Evolutionary conservation across 2,329 filamentous ascomycete species (phyloP), one percentile per base, ranked within the genome.

Genomic region (Cladosporium sp.): DNA sequence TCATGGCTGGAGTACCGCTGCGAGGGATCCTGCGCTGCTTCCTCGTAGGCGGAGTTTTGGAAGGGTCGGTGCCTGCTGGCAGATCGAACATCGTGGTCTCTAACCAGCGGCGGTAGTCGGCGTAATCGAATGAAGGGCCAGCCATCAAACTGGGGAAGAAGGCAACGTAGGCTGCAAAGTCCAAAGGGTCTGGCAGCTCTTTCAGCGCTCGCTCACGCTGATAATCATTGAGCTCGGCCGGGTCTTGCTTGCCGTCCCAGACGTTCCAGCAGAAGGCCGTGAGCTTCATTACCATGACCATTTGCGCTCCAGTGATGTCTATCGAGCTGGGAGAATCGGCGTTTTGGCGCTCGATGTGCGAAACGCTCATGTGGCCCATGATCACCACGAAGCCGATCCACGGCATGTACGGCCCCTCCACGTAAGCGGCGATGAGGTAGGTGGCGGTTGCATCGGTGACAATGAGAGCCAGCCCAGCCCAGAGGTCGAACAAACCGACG

Each of bases 241-340:
- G 87, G 3, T 92, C 88, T 23, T 96, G 84, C 66, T 89, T 88
- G 23, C 95, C 96, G 77, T 99, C 95, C 73, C 95, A 93, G 10
- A 98, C 89, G 76, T 98, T 98, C 95, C 95, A 99, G 81, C 92
- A 96, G 76, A 99, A 99, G 5, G 94, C 91, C 25, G 89, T 92
- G 39, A 99, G 87, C 76, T 99, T 99, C 92, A 99, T 99, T 68
- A 98, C 89, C 71, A 98, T 81, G 36, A 99, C 95, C 95, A 99
- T 99, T 78, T 99, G 95, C 1, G 94, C 93, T 67, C 85, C 93
- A 0, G 94, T 97, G 71, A 99, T 93, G 76, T 99, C 95, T 66
- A 97, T 84, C 1, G 81, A 79, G 46, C 86, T 83, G 0, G 91
- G 86, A 67, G 87, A 84, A 71, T 90, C 84, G 46, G 85, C 81